These are phyloP conservation scores for Penicillium paradoxum DNA, from an alignment of 495 filamentous ascomycete species.

Conservation along the genomic window DNA sequence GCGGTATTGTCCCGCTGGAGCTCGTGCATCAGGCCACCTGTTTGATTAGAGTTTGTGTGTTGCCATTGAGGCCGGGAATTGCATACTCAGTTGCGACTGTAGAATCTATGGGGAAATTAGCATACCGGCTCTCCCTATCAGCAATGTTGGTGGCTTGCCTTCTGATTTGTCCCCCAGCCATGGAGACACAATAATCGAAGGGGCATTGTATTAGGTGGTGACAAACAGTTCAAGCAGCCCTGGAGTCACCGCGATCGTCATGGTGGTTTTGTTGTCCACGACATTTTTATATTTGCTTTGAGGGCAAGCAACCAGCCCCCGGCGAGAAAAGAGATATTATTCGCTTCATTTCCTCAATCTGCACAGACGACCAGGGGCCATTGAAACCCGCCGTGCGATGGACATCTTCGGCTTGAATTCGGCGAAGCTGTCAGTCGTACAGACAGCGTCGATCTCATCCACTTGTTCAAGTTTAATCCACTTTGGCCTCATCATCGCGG, in stretches of 20 bases:
- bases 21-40: conserved; percentile 25
- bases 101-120: conserved; percentile 19
- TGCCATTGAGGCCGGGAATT: neutral
- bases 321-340: neutral
- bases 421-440: neutral
- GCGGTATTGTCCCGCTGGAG: conserved; percentile 30
- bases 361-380: neutral
- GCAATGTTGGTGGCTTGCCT: conserved; percentile 9
- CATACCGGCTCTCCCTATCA: neutral
- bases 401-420: neutral
- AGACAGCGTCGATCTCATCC: neutral
- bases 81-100: conserved; percentile 26
- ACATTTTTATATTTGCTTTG: conserved; percentile 10
- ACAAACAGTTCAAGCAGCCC: neutral
- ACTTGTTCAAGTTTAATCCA: neutral
- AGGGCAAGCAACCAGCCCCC: neutral
- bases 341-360: neutral
- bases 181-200: conserved; percentile 28
- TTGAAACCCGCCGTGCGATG: conserved; percentile 1
- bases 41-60: neutral
- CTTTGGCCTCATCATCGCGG: neutral
- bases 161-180: conserved; percentile 31
- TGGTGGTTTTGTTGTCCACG: neutral
- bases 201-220: conserved; percentile 15
- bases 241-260: neutral